Percentiles rank a stretch among this genome's conserved stretches.
Evolutionary conservation across 2,329 filamentous ascomycete species (phyloP).

Genomic region (Penicillium sp.): DNA sequence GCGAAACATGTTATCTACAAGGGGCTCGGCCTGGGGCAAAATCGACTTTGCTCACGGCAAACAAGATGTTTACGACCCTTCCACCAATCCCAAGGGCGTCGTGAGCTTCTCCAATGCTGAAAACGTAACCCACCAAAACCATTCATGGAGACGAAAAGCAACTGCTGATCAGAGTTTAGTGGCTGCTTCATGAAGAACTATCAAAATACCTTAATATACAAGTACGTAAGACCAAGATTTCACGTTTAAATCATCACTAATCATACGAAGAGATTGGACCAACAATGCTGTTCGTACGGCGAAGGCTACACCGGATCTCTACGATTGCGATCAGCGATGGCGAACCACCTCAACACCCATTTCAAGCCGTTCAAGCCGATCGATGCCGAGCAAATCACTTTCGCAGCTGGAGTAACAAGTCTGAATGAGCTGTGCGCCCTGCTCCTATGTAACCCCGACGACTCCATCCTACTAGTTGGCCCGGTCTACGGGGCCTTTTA

Average conservation of each 20-base stretch:
- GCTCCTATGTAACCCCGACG: neutral
- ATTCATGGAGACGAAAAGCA: too few relatives aligned
- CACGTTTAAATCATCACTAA: too few relatives aligned
- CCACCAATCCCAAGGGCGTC: neutral
- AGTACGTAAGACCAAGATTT: too few relatives aligned
- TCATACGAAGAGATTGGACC: too few relatives aligned
- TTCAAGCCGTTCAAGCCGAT: neutral
- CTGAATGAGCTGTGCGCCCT: constrained; percentile 4
- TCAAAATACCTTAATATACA: too few relatives aligned
- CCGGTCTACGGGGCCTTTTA: constrained; percentile 6
- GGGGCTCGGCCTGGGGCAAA: neutral
- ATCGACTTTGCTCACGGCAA: constrained; percentile 1
- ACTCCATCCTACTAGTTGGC: neutral
- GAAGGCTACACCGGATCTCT: constrained; percentile 4
- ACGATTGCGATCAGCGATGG: constrained; percentile 3
- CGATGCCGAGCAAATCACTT: neutral
- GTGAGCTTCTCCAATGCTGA: constrained; percentile 8
- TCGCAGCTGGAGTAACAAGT: constrained; percentile 2
- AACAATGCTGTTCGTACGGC: too few relatives aligned
- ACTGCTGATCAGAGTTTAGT: too few relatives aligned
- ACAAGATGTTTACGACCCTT: neutral
- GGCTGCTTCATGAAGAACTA: too few relatives aligned
- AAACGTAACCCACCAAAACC: neutral
- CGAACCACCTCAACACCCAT: constrained; percentile 3
- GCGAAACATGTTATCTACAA: constrained; percentile 2